These are phyloP conservation scores for Cladosporium sp. DNA, from an alignment of 2,329 filamentous ascomycete genomes.

Conservation along the genomic window DNA sequence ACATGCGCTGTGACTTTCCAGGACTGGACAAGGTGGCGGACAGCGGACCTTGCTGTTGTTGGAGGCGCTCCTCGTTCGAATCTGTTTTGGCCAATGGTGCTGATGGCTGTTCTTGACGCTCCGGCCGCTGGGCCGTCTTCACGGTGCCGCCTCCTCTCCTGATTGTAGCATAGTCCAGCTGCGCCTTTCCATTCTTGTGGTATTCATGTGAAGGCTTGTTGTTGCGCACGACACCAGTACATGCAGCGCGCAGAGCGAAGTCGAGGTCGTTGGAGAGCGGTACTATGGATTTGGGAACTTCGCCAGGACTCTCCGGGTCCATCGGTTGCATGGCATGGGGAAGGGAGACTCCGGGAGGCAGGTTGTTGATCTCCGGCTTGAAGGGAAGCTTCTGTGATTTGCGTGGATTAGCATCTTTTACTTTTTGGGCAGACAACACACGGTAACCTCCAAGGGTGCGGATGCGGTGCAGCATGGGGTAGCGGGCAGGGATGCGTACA, in stretches of 20 bases:
- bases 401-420: slow-evolving; percentile 13
- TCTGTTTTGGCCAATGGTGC: not conserved
- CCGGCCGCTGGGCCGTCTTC: slow-evolving; percentile 3
- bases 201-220: slow-evolving; percentile 32
- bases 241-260: slow-evolving; percentile 42
- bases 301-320: slow-evolving; percentile 32
- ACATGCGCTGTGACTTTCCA: slow-evolving; percentile 1
- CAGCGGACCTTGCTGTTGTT: not conserved
- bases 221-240: slow-evolving; percentile 39
- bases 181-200: slow-evolving; percentile 22
- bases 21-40: not conserved
- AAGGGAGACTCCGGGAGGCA: not conserved
- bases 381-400: slow-evolving; percentile 23
- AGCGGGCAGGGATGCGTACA: slow-evolving; percentile 26
- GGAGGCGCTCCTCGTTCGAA: slow-evolving; percentile 1
- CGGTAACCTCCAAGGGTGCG: slow-evolving; percentile 10
- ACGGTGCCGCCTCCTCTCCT: slow-evolving; percentile 17
- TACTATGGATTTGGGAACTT: slow-evolving; percentile 40
- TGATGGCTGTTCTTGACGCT: not conserved
- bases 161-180: slow-evolving; percentile 31
- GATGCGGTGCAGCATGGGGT: slow-evolving; percentile 1
- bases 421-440: not conserved
- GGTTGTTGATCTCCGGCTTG: slow-evolving; percentile 18
- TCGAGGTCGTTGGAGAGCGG: slow-evolving; percentile 39
- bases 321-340: slow-evolving; percentile 3